Percentiles rank a stretch among this genome's conserved stretches.
These are phyloP conservation scores for Lactuca sativa DNA, from an alignment of 129 eudicot species.

Conservation along the genomic window DNA sequence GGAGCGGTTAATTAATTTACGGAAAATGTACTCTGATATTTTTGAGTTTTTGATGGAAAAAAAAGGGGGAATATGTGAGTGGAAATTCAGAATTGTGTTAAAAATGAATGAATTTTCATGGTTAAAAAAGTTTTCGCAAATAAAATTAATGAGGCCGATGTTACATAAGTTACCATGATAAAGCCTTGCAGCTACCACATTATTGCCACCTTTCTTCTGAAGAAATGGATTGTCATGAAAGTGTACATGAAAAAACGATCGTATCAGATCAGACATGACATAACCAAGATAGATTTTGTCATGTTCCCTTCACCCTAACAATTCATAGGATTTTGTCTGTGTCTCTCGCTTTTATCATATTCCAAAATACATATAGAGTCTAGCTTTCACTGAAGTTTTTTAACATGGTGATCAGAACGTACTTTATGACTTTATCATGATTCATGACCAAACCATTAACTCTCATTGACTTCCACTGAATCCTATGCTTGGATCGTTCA, in stretches of 20 bases:
- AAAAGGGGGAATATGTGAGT: no score
- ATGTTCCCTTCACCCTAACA: conserved; percentile 10
- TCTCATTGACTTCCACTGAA: conserved; percentile 27
- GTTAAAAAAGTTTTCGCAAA: not conserved
- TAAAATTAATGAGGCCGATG: not conserved
- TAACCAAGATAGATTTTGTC: conserved; percentile 3
- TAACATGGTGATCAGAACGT: not conserved
- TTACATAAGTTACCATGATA: conserved; percentile 2
- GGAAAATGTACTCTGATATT: no score
- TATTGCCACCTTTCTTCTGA: conserved; percentile 1
- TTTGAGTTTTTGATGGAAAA: no score
- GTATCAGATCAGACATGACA: not conserved
- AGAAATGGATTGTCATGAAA: conserved; percentile 9
- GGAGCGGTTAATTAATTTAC: not conserved
- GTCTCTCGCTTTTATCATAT: conserved; percentile 24
- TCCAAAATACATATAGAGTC: not conserved
- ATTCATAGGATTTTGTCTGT: conserved; percentile 6
- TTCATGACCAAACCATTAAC: no score
- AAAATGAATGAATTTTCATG: not conserved
- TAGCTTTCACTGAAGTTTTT: not conserved
- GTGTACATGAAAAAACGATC: not conserved
- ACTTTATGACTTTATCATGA: not conserved
- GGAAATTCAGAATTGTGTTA: no score
- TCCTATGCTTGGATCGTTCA: conserved; percentile 31
- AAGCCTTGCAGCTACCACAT: conserved; percentile 30